These are phyloP conservation scores for Aspergillus sparsus DNA, from an alignment of 495 filamentous ascomycete genomes.

Conservation along the genomic window DNA sequence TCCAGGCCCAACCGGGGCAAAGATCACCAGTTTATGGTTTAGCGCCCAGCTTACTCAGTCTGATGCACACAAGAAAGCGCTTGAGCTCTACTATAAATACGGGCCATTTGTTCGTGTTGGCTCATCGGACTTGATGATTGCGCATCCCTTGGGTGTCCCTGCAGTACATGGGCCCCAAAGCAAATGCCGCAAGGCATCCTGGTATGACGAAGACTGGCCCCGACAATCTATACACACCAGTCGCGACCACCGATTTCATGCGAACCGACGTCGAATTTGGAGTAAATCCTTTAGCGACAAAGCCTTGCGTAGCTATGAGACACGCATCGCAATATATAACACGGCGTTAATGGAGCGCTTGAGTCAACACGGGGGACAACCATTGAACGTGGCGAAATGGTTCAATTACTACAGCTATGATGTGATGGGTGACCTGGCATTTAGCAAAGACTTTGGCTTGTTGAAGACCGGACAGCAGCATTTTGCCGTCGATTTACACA, in stretches of 20 bases:
- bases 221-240: conserved; percentile 29
- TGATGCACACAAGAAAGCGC: conserved; percentile 29
- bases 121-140: conserved; percentile 39
- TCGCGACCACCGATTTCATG: conserved; percentile 30
- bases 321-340: conserved; percentile 25
- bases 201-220: conserved; percentile 33
- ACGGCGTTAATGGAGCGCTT: too few relatives aligned
- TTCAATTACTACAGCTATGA: conserved; percentile 41
- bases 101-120: conserved; percentile 44
- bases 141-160: conserved; percentile 29
- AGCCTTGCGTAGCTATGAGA: conserved; percentile 30
- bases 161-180: conserved; percentile 23
- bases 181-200: conserved; percentile 31
- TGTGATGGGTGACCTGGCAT: conserved; percentile 44
- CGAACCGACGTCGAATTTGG: conserved; percentile 37
- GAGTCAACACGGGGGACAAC: background rate
- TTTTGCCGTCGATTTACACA: background rate
- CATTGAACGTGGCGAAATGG: conserved; percentile 33
- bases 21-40: conserved; percentile 43
- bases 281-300: conserved; percentile 33
- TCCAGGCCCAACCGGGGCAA: conserved; percentile 41
- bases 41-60: conserved; percentile 21
- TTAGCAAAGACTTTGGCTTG: conserved; percentile 42
- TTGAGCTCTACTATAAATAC: conserved; percentile 37
- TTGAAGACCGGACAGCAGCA: conserved; percentile 26